Conservation (phyloP, 805 yeast genomes). For the Candida alai region DNA sequence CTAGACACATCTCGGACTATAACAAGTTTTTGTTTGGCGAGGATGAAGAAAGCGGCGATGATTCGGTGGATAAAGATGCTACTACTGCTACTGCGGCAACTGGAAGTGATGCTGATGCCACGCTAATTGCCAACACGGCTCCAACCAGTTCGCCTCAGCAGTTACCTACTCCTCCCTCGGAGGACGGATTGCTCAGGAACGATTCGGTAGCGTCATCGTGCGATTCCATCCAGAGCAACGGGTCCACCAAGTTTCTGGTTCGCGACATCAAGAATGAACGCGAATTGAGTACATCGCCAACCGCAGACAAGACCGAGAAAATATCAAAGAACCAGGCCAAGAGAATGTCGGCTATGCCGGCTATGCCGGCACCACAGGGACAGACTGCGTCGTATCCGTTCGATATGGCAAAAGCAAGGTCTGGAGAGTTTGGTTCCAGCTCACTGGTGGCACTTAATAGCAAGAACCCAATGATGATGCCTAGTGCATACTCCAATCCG, state of each 20-base stretch:
- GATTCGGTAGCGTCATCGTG: constrained; percentile 18
- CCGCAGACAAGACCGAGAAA: no score
- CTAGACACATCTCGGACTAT: constrained; percentile 27
- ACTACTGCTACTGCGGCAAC: no score
- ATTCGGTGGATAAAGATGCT: constrained; percentile 6
- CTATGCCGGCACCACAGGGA: no score
- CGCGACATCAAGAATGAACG: constrained; percentile 1
- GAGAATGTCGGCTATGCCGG: no score
- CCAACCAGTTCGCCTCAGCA: constrained; percentile 3
- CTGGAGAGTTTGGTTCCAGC: no score
- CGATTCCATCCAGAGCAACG: constrained; percentile 29
- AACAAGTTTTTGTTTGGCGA: constrained; percentile 20
- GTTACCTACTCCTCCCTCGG: constrained; percentile 3
- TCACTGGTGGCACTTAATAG: no score
- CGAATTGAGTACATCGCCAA: constrained; percentile 2
- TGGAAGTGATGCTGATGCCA: background rate
- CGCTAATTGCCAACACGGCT: background rate
- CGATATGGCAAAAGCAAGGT: no score
- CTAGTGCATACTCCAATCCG: constrained; percentile 11
- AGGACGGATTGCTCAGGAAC: constrained; percentile 4
- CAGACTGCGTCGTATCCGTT: no score
- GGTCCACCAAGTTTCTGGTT: constrained; percentile 8
- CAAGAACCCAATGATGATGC: constrained; percentile 9
- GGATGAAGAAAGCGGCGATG: constrained; percentile 11
- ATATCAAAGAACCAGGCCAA: no score